phyloP scores from a whole-genome alignment of 768 basidiomycete species.

The Boletus vinaceobasis region DNA sequence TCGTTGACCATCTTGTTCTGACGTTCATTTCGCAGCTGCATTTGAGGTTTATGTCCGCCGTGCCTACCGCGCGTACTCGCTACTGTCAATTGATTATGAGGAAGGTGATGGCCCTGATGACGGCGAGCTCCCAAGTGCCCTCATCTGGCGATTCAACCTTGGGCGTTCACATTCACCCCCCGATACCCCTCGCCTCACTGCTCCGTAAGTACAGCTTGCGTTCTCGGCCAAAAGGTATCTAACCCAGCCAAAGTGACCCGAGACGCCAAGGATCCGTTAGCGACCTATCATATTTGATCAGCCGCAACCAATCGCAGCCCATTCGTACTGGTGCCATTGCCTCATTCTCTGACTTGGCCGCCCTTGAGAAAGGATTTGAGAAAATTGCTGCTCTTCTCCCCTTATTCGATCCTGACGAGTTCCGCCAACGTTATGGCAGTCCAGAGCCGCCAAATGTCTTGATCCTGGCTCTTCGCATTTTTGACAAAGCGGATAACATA shows the following conservation, averaged over 20 bases:
- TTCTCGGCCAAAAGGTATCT: not conserved
- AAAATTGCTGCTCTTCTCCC: constrained; percentile 74
- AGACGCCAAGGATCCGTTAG: constrained; percentile 90
- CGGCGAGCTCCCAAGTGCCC: constrained; percentile 72
- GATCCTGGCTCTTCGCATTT: constrained; percentile 89
- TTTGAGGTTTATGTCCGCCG: constrained; percentile 95
- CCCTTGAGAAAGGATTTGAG: constrained; percentile 70
- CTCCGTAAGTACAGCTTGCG: constrained; percentile 22
- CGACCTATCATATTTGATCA: constrained; percentile 91
- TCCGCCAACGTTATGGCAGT: constrained; percentile 69
- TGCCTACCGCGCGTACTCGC: constrained; percentile 89
- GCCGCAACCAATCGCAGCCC: constrained; percentile 82
- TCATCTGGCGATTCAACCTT: constrained; percentile 96
- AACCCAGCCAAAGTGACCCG: constrained; percentile 43
- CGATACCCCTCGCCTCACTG: constrained; percentile 66
- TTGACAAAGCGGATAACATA: constrained; percentile 76
- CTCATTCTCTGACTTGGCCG: constrained; percentile 74
- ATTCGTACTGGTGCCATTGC: constrained; percentile 88
- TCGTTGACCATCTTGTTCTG: not conserved
- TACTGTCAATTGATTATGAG: constrained; percentile 92
- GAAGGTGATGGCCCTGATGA: constrained; percentile 85
- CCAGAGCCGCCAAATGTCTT: constrained; percentile 88
- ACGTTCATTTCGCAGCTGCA: constrained; percentile 55
- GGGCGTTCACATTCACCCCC: constrained; percentile 86
- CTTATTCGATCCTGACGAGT: constrained; percentile 66